Evolutionary conservation across 2,329 filamentous ascomycete species (phyloP), one percentile per base, ranked within the genome.

Genomic region (Colletotrichum tropicicola): DNA sequence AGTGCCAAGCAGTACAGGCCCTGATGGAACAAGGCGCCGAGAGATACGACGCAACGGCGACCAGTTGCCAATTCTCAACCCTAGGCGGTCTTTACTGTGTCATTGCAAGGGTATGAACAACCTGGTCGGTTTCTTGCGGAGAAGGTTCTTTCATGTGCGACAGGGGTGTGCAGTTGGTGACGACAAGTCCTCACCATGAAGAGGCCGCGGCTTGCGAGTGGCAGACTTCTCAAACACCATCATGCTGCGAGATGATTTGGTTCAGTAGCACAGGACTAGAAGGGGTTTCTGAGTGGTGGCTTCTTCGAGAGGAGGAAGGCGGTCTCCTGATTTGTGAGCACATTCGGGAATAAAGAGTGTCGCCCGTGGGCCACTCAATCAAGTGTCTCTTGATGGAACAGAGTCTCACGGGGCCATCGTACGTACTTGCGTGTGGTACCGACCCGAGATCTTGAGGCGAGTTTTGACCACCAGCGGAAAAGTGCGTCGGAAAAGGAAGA

Each of bases 1-100:
- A 64, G 60, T 13, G 60, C 60, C 56, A 53, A 59, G 60, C 17
- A n/a, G 19, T 63, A 32, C 32, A 54, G 43, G 41, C 17, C 37
- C 19, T 19, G 25, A 41, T 41, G 39, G 60, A 57, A 37, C 53
- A 30, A 52, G 28, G 39, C 44, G 44, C 48, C 55, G 13, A 44
- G 32, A 32, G 32, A 52, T 60, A 21, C 43, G 44, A 54, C 48
- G 32, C 19, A 45, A n/a, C 35, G 17, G 21, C 17, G 35, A 23
- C 10, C 17, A n/a, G n/a, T n/a, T n/a, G n/a, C n/a, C n/a, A n/a
- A n/a, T n/a, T n/a, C n/a, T n/a, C n/a, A n/a, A n/a, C n/a, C n/a
- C n/a, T n/a, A n/a, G n/a, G 39, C 39, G n/a, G 19, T 17, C 39
- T 19, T 43, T 41, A 49, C n/a, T 43, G 43, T 43, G 28, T 37